Percentiles rank a stretch among this genome's conserved stretches.
phyloP scores from a whole-genome alignment of 2,329 filamentous ascomycete genomes.

The Apiospora pterosperma region DNA sequence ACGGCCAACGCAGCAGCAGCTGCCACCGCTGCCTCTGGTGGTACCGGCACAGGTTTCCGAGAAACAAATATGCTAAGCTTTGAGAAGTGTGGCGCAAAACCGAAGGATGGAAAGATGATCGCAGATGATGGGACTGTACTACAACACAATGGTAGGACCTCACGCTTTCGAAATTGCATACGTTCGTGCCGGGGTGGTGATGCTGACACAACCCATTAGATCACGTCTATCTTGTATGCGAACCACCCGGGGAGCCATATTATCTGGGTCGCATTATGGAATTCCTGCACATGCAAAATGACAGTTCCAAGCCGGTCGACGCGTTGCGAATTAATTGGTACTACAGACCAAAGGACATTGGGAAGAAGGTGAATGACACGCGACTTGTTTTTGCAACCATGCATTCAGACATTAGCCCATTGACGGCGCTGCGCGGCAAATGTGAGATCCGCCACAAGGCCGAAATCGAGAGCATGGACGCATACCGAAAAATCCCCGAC shows the following conservation, averaged over 20 bases:
- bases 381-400: conserved; percentile 93
- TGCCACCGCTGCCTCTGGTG: conserved; percentile 14
- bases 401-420: conserved; percentile 94
- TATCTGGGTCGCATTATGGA: conserved; percentile 98
- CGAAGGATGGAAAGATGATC: conserved; percentile 74
- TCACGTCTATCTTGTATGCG: conserved; percentile 93
- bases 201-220: conserved; percentile 37
- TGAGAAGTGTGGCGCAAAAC: conserved; percentile 63
- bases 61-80: conserved; percentile 90
- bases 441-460: conserved; percentile 86
- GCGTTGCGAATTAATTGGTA: conserved; percentile 96
- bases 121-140: conserved; percentile 89
- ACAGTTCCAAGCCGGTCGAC: conserved; percentile 71
- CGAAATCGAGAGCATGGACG: conserved; percentile 78
- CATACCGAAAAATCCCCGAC: conserved; percentile 80
- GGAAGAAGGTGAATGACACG: conserved; percentile 85
- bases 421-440: conserved; percentile 89
- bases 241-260: conserved; percentile 96
- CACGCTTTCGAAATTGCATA: background rate
- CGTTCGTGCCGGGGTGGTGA: background rate
- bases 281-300: conserved; percentile 80
- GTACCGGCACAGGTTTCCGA: conserved; percentile 34
- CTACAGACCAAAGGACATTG: conserved; percentile 93
- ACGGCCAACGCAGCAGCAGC: conserved; percentile 15
- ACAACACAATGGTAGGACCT: conserved; percentile 74